Evolutionary conservation across 257 asterid species (phyloP).

Genomic region (Solanum arcanum): DNA sequence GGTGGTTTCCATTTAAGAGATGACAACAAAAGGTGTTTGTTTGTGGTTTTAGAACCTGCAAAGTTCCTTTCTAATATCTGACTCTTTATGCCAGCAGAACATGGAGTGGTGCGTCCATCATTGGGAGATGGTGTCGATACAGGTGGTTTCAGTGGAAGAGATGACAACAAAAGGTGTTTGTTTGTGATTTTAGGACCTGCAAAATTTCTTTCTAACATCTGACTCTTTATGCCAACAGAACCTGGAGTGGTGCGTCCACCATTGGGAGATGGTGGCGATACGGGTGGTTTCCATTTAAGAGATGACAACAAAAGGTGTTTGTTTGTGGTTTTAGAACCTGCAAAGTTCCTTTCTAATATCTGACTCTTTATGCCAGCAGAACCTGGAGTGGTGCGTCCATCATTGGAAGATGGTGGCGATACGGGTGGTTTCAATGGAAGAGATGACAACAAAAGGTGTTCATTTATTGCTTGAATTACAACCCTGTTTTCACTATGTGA

Average conservation of each 20-base stretch:
- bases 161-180: too few species aligned
- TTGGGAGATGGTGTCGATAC: not conserved
- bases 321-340: too few species aligned
- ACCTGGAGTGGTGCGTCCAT: constrained; percentile 1
- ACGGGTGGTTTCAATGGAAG: not conserved
- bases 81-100: not conserved
- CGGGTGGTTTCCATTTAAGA: too few species aligned
- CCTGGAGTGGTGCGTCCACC: too few species aligned
- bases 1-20: constrained; percentile 17
- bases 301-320: too few species aligned
- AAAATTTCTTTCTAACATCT: too few species aligned
- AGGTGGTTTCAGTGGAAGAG: too few species aligned
- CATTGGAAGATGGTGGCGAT: constrained; percentile 15
- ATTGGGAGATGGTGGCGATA: too few species aligned
- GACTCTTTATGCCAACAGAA: too few species aligned
- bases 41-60: not conserved
- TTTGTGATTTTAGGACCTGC: too few species aligned
- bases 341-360: too few species aligned
- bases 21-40: not conserved
- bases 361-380: not conserved
- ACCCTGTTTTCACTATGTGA: not conserved
- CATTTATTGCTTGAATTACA: not conserved
- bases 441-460: not conserved
- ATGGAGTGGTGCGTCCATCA: constrained; percentile 3
- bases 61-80: not conserved